Conservation (phyloP, 805 yeast genomes). For the Lachancea kluyveri region DNA sequence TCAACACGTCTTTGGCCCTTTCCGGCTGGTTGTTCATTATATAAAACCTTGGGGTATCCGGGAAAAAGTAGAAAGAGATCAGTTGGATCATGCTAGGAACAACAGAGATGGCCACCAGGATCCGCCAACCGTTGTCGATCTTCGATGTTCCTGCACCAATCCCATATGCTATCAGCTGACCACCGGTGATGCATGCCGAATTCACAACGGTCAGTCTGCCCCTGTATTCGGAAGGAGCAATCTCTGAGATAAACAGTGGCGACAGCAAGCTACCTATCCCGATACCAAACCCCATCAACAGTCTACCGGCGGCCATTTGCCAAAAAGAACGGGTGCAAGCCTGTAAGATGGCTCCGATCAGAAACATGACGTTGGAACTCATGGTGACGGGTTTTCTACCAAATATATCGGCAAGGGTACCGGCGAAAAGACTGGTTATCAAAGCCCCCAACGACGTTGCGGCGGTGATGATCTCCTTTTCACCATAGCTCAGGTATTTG, state of each 20-base stretch:
- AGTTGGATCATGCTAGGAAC: constrained; percentile 81
- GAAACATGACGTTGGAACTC: constrained; percentile 73
- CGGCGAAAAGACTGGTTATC: constrained; percentile 71
- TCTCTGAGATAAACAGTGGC: constrained; percentile 84
- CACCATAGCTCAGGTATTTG: constrained; percentile 56
- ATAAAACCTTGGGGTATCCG: constrained; percentile 91
- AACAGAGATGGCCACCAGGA: constrained; percentile 82
- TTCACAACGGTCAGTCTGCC: constrained; percentile 87
- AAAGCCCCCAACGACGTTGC: constrained; percentile 93
- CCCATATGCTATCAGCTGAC: constrained; percentile 89
- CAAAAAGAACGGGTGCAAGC: constrained; percentile 73
- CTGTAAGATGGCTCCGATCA: constrained; percentile 81
- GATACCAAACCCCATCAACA: constrained; percentile 92
- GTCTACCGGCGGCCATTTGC: constrained; percentile 89
- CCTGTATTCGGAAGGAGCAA: constrained; percentile 86
- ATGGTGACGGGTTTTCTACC: constrained; percentile 84
- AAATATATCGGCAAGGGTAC: constrained; percentile 68
- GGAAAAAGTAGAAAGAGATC: constrained; percentile 71
- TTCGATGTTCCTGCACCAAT: constrained; percentile 79
- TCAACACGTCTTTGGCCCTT: constrained; percentile 60
- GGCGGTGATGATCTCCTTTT: constrained; percentile 84
- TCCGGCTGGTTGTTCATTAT: constrained; percentile 61
- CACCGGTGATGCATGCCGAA: constrained; percentile 86
- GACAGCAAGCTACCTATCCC: constrained; percentile 91
- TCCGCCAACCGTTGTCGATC: constrained; percentile 85